These are phyloP conservation scores for Selenicereus undatus DNA, from an alignment of 148 eudicot genomes.

Conservation along the genomic window DNA sequence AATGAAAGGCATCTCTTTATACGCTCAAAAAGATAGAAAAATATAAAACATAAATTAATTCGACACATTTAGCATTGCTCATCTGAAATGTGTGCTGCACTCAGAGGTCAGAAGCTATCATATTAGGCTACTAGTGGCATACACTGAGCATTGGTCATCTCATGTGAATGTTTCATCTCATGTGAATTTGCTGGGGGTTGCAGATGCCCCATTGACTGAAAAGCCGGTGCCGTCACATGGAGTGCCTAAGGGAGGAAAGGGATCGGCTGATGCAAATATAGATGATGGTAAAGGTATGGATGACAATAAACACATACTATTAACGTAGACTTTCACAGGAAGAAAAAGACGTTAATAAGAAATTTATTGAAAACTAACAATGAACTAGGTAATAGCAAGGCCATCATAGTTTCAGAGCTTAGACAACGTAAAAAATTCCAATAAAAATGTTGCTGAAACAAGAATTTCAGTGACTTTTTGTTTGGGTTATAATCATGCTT, in stretches of 20 bases:
- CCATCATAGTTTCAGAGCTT: not conserved
- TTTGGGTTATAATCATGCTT: slow-evolving; percentile 6
- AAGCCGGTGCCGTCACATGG: slow-evolving; percentile 14
- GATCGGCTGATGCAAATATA: not conserved
- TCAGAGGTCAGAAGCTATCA: not conserved
- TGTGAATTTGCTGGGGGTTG: slow-evolving; percentile 9
- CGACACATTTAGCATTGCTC: no score
- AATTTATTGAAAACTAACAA: not conserved
- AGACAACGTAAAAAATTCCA: not conserved
- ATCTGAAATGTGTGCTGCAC: not conserved
- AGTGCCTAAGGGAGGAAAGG: not conserved
- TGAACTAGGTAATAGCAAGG: not conserved
- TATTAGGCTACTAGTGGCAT: not conserved
- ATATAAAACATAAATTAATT: not conserved
- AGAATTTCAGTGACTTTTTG: not conserved
- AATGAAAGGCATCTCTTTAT: not conserved
- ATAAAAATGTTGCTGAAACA: not conserved
- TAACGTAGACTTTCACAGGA: no score
- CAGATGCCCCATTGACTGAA: slow-evolving; percentile 16
- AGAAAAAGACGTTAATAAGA: not conserved
- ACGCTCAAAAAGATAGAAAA: no score
- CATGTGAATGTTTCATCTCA: slow-evolving; percentile 4
- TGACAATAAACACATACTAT: no score
- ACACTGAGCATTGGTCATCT: not conserved
- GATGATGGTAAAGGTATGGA: slow-evolving; percentile 33